Percentiles rank a stretch among this genome's conserved stretches.
Conservation (phyloP, 73 alveolate species). For the Uronychia setigera region DNA sequence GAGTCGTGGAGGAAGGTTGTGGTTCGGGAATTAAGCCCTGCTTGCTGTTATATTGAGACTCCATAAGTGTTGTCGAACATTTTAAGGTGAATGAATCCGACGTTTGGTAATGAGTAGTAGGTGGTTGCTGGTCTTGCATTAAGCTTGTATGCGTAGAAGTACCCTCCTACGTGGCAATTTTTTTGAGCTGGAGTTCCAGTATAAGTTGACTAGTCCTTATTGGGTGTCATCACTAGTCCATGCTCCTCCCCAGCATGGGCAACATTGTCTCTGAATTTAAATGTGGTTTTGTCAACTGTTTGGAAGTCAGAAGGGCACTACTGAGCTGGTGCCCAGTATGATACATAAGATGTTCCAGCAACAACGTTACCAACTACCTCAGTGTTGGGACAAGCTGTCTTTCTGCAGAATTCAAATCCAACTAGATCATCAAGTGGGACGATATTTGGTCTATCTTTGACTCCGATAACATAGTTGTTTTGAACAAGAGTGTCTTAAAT, state of each 20-base stretch:
- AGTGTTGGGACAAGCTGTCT: neutral
- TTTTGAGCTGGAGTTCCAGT: too few species aligned
- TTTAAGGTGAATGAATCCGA: neutral
- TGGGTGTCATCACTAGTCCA: neutral
- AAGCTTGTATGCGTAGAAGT: neutral
- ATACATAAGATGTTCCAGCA: constrained; percentile 18
- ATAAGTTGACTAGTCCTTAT: neutral
- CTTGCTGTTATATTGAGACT: neutral
- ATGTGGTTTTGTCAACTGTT: neutral
- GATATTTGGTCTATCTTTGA: neutral
- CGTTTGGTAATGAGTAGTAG: neutral
- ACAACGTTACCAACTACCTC: neutral
- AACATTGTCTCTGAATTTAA: neutral
- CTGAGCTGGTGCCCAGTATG: too few species aligned
- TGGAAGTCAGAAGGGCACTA: too few species aligned
- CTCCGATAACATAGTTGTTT: neutral
- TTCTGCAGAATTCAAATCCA: constrained; percentile 13
- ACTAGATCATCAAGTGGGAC: constrained; percentile 1
- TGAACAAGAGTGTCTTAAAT: neutral
- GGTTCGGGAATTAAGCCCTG: too few species aligned
- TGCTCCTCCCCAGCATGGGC: neutral
- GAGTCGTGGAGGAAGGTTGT: neutral
- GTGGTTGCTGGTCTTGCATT: neutral
- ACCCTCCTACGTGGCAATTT: neutral
- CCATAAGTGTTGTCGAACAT: neutral